phyloP scores from a whole-genome alignment of 257 asterid species.

The Solanum pinnatisectum region DNA sequence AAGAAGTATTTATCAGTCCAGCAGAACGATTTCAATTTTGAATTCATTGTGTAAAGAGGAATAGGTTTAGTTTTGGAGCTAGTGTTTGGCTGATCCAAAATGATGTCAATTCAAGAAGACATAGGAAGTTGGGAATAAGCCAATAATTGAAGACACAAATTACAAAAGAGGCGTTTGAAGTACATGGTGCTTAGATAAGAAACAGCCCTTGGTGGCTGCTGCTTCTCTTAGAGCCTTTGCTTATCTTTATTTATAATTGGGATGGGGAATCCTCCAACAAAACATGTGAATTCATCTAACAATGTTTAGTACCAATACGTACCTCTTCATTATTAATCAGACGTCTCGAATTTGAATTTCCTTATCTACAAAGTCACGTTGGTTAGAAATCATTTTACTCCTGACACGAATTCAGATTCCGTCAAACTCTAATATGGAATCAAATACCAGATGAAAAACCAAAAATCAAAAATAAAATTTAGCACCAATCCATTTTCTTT shows the following conservation, averaged over 20 bases:
- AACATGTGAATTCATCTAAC: conserved; percentile 1
- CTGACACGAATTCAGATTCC: rapidly evolving
- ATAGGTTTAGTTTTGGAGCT: neutral
- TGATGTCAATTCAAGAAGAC: neutral
- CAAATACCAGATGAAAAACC: too few relatives aligned
- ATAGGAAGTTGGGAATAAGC: neutral
- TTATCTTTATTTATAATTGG: neutral
- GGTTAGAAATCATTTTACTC: rapidly evolving
- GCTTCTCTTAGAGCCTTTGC: neutral
- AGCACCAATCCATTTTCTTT: neutral
- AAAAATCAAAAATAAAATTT: too few relatives aligned
- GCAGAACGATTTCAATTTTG: rapidly evolving
- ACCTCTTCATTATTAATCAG: neutral
- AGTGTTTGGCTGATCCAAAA: neutral
- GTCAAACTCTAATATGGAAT: too few relatives aligned
- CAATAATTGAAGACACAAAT: neutral
- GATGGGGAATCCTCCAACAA: neutral
- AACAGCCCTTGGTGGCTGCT: neutral
- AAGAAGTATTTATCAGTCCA: neutral
- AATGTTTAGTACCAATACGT: neutral
- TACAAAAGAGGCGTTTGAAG: neutral
- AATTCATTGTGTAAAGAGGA: neutral
- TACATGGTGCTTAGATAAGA: neutral
- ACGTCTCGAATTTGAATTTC: neutral
- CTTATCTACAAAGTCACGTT: rapidly evolving